Evolutionary conservation across 371 early-diverging fungal species (phyloP), one percentile per base, ranked within the genome.

Genomic region (Synchytrium microbalum): DNA sequence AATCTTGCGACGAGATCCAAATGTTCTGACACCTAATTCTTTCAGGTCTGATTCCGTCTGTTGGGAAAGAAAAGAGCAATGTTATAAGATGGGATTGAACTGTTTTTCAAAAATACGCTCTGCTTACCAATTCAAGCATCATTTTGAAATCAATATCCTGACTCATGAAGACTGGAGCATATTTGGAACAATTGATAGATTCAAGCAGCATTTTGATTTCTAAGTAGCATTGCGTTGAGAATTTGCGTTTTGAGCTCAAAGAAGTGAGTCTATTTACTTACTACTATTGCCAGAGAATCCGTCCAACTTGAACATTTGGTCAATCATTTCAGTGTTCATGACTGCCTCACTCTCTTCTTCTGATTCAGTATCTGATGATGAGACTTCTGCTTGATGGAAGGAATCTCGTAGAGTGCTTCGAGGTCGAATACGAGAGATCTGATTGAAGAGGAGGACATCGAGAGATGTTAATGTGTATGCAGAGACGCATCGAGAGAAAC

Each of bases 1-100:
- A 29, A 81, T 68, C 52, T 72, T 75, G 60, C 69, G 71, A 10
- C 81, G 70, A 16, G 78, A 67, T 13, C 81, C 81, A 62, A 81
- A 72, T 3, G 79, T 64, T 33, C 60, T 69, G 16, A 81, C 69
- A 24, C 81, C 81, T 1, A 77, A 33, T 53, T 78, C 73, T 33
- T 67, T 68, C 32, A 81, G 60, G 57, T 81, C 79, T 1, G 67
- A 54, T 52, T 81, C 81, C 3, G n/a, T n/a, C n/a, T n/a, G n/a
- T n/a, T n/a, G n/a, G n/a, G n/a, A n/a, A n/a, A n/a, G n/a, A n/a
- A n/a, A n/a, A n/a, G n/a, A n/a, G n/a, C n/a, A n/a, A n/a, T n/a
- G n/a, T n/a, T n/a, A n/a, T n/a, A n/a, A n/a, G n/a, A n/a, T n/a
- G n/a, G n/a, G n/a, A n/a, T n/a, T n/a, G n/a, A n/a, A n/a, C n/a